phyloP scores from a whole-genome alignment of 2,329 filamentous ascomycete genomes.

The Monosporascus sp. region DNA sequence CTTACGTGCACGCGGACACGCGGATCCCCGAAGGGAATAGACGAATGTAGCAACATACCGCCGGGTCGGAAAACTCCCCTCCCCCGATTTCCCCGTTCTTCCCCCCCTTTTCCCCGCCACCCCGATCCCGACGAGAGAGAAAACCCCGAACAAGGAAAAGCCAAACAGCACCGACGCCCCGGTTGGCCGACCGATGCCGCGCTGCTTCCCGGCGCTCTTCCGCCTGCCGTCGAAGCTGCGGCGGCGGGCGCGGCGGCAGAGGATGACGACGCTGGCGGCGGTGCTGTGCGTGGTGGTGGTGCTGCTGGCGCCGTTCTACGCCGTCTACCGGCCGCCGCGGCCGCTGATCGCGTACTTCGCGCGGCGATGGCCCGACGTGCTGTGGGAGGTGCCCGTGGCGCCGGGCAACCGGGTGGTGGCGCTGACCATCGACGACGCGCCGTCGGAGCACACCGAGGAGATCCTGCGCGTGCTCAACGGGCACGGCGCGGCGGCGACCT shows the following conservation, averaged over 20 bases:
- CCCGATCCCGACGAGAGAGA: slow-evolving; percentile 9
- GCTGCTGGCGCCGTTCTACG: slow-evolving; percentile 48
- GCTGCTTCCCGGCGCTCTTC: slow-evolving; percentile 37
- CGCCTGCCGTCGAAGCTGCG: slow-evolving; percentile 52
- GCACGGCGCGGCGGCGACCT: slow-evolving; percentile 69
- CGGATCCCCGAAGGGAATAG: not conserved
- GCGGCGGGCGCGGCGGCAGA: slow-evolving; percentile 52
- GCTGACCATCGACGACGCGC: slow-evolving; percentile 83
- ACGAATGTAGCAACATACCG: not conserved
- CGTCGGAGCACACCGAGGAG: slow-evolving; percentile 64
- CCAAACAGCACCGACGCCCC: not conserved
- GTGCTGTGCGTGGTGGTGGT: slow-evolving; percentile 35
- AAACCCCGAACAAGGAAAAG: slow-evolving; percentile 1
- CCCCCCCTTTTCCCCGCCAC: not conserved
- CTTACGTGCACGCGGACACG: no score
- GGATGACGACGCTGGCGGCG: slow-evolving; percentile 49
- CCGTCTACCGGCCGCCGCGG: slow-evolving; percentile 76
- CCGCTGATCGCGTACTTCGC: slow-evolving; percentile 66
- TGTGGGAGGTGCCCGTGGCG: slow-evolving; percentile 57
- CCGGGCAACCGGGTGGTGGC: slow-evolving; percentile 63
- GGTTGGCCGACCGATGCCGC: slow-evolving; percentile 21
- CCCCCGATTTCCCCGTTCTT: not conserved
- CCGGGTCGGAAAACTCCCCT: not conserved
- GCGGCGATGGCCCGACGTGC: slow-evolving; percentile 68
- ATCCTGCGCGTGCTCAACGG: slow-evolving; percentile 64